phyloP scores from a whole-genome alignment of 2,329 filamentous ascomycete genomes.

The Fusarium sp. region DNA sequence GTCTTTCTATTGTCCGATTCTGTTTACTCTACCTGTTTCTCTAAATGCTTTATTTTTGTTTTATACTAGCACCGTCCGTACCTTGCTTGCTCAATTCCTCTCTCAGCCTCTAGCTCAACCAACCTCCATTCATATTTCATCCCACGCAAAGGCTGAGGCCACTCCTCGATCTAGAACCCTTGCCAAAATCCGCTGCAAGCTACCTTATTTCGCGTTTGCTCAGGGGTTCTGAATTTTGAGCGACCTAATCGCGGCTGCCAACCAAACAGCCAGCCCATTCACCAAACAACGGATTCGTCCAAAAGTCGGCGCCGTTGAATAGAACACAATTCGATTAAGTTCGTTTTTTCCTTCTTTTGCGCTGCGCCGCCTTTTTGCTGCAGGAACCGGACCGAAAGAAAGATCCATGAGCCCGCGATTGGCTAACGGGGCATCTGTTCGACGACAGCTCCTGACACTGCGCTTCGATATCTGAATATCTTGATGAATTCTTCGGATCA shows the following conservation, averaged over 20 bases:
- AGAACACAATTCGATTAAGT: constrained; percentile 12
- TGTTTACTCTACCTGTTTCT: constrained; percentile 5
- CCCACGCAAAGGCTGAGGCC: constrained; percentile 47
- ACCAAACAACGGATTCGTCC: constrained; percentile 30
- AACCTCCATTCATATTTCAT: constrained; percentile 24
- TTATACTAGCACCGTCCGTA: background rate
- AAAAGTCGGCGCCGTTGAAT: constrained; percentile 11
- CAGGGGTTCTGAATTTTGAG: constrained; percentile 46
- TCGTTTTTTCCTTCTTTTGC: constrained; percentile 6
- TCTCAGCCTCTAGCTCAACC: constrained; percentile 10
- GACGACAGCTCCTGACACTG: constrained; percentile 41
- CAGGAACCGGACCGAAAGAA: constrained; percentile 19
- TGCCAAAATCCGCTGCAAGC: constrained; percentile 41
- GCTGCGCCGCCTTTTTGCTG: constrained; percentile 15
- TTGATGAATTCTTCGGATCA: constrained; percentile 48
- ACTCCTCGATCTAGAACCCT: constrained; percentile 50
- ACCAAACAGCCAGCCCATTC: constrained; percentile 31
- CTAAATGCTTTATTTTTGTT: background rate
- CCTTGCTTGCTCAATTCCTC: constrained; percentile 18
- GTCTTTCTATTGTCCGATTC: constrained; percentile 10
- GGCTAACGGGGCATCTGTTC: constrained; percentile 41
- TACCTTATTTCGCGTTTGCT: constrained; percentile 48
- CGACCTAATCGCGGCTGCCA: constrained; percentile 25
- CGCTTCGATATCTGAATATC: constrained; percentile 38
- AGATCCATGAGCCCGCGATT: constrained; percentile 47